Base-by-base conservation (phyloP, 2,329 filamentous ascomycete genomes). In the Whalleya microplaca region DNA sequence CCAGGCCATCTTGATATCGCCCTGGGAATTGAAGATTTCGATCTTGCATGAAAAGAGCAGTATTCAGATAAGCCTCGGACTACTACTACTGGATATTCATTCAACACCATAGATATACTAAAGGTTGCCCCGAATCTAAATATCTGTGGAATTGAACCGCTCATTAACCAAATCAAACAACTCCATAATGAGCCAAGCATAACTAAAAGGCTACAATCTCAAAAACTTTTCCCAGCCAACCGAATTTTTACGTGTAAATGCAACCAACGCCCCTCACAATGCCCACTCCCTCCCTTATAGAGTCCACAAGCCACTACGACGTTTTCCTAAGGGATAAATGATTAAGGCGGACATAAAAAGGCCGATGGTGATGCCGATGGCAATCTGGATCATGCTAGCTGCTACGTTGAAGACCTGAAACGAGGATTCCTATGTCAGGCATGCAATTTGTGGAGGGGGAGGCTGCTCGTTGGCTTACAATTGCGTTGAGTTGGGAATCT, bases 291-390 rank as follows among this genome's bases (percentile, higher is more conserved):
- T 32, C 14, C 44, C 20, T 44, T 41, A 61, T 19, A 68, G 53
- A 14, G 64, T 66, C 62, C 65, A 84, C 46, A 86, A 61, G 2
- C 82, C 83, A 60, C 83, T 85, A 53, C 83, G 75, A 61, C 80
- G 75, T 72, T 86, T 86, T 12, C 83, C 83, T 32, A 84, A 69
- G 0, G 82, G 82, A 64, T 84, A 84, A 14, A 84, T 77, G 53
- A 84, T 74, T 45, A 84, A 66, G 6, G 81, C 81, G 51, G 82
- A 83, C 65, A 85, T 73, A 56, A 82, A 84, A 21, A 87, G 64
- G 12, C 84, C 84, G 2, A 86, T 83, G n/a, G 82, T 84, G 56
- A 86, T 83, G 37, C 83, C 83, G 53, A 86, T 84, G 5, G 84
- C 81, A 1, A 86, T 80, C 66, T 87, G 83, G 19, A 87, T 80